Evolutionary conservation across 192 early-diverging fungal genomes (phyloP), one percentile per base, ranked within the genome.

Genomic region (Dissophora globulifera): DNA sequence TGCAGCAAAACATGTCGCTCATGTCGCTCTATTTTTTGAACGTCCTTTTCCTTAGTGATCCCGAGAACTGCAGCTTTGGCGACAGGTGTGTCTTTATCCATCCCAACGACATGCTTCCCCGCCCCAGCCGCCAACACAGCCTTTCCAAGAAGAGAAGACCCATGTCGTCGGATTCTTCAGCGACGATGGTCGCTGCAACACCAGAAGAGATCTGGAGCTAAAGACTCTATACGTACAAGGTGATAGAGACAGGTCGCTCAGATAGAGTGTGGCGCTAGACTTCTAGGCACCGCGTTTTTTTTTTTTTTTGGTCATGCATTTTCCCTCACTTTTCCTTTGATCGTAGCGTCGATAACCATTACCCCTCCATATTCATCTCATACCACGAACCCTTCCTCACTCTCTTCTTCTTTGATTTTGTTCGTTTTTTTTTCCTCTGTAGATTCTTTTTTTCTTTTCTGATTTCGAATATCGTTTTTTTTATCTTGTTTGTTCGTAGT

Each of bases 1-100:
- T n/a, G n/a, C n/a, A n/a, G n/a, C n/a, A n/a, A n/a, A n/a, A n/a
- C n/a, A n/a, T n/a, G n/a, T n/a, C n/a, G n/a, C n/a, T n/a, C n/a
- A n/a, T n/a, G n/a, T n/a, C n/a, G n/a, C n/a, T n/a, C n/a, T n/a
- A n/a, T n/a, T n/a, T n/a, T n/a, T n/a, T n/a, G n/a, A n/a, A n/a
- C n/a, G n/a, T n/a, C n/a, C n/a, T n/a, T 50, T 29, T 15, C 22
- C 16, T 29, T 38, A 70, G 68, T 31, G 71, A 76, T 48, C 62
- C 62, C 11, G 71, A 64, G 1, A 65, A 76, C 56, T 76, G 71
- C 38, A 40, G 56, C 20, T 76, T 76, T 30, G 71, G 62, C 0
- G 71, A 76, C 19, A 60, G 71, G 17, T 76, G 71, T 47, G 50
- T 58, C 30, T 76, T 76, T 55, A 76, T 76, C 32, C 71, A 76